These are phyloP conservation scores for Mycocentrospora acerina DNA, from an alignment of 2,329 filamentous ascomycete species.

Conservation along the genomic window DNA sequence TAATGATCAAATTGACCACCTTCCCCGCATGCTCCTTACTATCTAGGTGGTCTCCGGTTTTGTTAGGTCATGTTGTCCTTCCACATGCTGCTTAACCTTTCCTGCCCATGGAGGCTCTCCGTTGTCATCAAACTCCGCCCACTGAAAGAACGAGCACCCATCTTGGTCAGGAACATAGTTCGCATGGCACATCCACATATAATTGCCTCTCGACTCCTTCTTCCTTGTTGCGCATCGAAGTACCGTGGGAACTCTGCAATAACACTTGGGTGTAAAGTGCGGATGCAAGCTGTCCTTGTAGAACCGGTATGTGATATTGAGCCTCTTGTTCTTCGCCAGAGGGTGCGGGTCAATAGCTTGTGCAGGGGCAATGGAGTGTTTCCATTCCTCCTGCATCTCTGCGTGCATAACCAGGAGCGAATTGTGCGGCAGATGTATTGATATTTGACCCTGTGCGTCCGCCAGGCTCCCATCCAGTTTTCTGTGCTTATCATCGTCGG, in stretches of 20 bases:
- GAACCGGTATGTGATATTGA: conserved; percentile 92
- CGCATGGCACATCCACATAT: conserved; percentile 93
- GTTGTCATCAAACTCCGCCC: conserved; percentile 59
- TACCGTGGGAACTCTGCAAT: conserved; percentile 67
- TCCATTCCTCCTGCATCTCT: conserved; percentile 97
- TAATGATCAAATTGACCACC: no score
- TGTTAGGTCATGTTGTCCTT: no score
- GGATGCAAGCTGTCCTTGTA: conserved; percentile 80
- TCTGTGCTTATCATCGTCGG: conserved; percentile 53
- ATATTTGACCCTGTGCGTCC: conserved; percentile 79
- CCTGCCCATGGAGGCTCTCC: conserved; percentile 70
- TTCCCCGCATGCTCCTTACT: no score
- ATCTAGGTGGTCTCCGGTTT: no score
- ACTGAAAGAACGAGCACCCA: conserved; percentile 39
- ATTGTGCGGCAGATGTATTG: conserved; percentile 92
- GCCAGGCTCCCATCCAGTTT: conserved; percentile 43
- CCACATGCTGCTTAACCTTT: conserved; percentile 1
- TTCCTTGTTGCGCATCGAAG: conserved; percentile 79
- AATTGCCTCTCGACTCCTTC: conserved; percentile 72
- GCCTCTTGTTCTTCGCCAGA: conserved; percentile 73
- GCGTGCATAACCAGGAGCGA: conserved; percentile 94
- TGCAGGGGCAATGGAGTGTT: conserved; percentile 79
- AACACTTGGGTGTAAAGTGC: conserved; percentile 73
- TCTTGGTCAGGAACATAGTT: conserved; percentile 67
- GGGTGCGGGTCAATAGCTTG: conserved; percentile 82